Conservation (phyloP, 2,329 filamentous ascomycete genomes). For the Didymellaceae sp. region DNA sequence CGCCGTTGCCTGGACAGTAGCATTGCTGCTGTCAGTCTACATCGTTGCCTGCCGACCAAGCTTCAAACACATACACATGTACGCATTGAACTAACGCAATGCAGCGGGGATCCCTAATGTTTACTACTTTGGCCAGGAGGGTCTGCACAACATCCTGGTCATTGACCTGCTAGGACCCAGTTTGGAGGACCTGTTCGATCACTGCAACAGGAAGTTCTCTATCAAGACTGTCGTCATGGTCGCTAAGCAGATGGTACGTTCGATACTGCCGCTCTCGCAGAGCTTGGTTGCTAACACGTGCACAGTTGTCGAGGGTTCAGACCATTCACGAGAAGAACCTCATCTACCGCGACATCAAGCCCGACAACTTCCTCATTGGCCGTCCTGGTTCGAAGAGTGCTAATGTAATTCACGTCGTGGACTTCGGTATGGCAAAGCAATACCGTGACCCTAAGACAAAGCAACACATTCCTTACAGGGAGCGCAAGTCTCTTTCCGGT, state of each 20-base stretch:
- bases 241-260: slow-evolving; percentile 93
- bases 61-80: not conserved
- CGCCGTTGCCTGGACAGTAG: not conserved
- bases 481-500: slow-evolving; percentile 94
- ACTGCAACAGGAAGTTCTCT: slow-evolving; percentile 92
- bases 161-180: slow-evolving; percentile 95
- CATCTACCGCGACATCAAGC: slow-evolving; percentile 99
- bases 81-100: slow-evolving; percentile 20
- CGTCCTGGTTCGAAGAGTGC: slow-evolving; percentile 90
- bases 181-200: slow-evolving; percentile 95
- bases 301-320: slow-evolving; percentile 84
- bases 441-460: slow-evolving; percentile 99
- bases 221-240: slow-evolving; percentile 99
- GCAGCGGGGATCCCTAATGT: slow-evolving; percentile 97
- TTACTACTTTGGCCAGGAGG: slow-evolving; percentile 98
- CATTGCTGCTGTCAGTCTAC: not conserved
- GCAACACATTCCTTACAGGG: slow-evolving; percentile 96
- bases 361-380: slow-evolving; percentile 98
- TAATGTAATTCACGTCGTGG: slow-evolving; percentile 97
- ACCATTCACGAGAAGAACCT: slow-evolving; percentile 98
- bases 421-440: slow-evolving; percentile 99
- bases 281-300: slow-evolving; percentile 15
- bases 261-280: not conserved
- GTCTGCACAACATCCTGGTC: slow-evolving; percentile 97
- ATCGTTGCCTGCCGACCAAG: not conserved